A percentile compares a stretch with the other conserved stretches of the same genome.
These are phyloP conservation scores for Borovskyia barvae DNA, from an alignment of 208 protist genomes.

Conservation along the genomic window DNA sequence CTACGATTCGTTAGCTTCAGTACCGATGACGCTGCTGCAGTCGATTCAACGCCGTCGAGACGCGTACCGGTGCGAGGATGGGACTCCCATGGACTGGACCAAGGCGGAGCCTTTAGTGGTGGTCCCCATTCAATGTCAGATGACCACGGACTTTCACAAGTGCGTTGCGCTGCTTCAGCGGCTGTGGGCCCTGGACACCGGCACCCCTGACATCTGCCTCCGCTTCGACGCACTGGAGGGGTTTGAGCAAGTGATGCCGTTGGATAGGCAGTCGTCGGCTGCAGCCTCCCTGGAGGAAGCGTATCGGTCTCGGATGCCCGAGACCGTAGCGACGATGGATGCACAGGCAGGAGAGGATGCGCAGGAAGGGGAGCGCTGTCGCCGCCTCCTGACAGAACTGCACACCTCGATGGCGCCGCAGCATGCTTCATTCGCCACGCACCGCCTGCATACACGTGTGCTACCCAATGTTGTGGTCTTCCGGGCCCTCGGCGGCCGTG, in stretches of 20 bases:
- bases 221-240: neutral
- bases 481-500: constrained; percentile 67
- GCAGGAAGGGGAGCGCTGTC: constrained; percentile 10
- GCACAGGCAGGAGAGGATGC: constrained; percentile 6
- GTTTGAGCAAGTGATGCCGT: neutral
- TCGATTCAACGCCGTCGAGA: constrained; percentile 24
- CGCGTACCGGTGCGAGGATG: no score
- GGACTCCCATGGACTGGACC: no score
- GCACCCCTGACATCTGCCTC: neutral
- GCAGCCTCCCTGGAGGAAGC: neutral
- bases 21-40: constrained; percentile 37
- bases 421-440: neutral
- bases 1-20: constrained; percentile 27
- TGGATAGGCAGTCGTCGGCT: neutral
- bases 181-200: constrained; percentile 13
- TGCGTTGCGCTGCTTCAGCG: constrained; percentile 44
- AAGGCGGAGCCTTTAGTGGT: constrained; percentile 16
- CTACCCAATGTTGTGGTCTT: constrained; percentile 62
- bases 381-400: neutral
- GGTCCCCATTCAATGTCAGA: constrained; percentile 62
- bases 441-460: constrained; percentile 18
- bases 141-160: constrained; percentile 85
- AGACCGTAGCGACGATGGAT: constrained; percentile 1
- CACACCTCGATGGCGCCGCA: neutral
- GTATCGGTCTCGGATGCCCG: neutral